Evolutionary conservation across 495 filamentous ascomycete genomes (phyloP).

Genomic region (Penicillium taxi): DNA sequence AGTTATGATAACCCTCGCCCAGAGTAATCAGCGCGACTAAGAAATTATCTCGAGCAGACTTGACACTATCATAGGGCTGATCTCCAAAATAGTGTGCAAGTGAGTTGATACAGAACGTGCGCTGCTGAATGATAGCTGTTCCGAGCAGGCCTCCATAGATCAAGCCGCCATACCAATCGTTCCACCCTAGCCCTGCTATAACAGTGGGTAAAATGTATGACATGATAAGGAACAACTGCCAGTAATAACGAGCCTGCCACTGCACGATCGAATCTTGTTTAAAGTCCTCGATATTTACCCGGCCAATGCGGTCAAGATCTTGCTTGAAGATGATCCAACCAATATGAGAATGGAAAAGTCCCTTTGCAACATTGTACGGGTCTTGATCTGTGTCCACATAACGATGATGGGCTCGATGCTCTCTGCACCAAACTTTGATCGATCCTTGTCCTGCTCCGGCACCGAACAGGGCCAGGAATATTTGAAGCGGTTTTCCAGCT

Average conservation of each 20-base stretch:
- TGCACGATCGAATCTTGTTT: slow-evolving; percentile 20
- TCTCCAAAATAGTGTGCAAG: slow-evolving; percentile 26
- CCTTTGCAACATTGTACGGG: slow-evolving; percentile 14
- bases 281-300: slow-evolving; percentile 15
- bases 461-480: slow-evolving; percentile 10
- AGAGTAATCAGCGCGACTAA: slow-evolving; percentile 20
- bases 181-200: background rate
- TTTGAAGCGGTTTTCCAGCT: slow-evolving; percentile 9
- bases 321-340: slow-evolving; percentile 20
- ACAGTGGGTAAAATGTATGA: slow-evolving; percentile 14
- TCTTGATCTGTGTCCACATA: slow-evolving; percentile 18
- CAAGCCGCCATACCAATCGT: too few relatives aligned
- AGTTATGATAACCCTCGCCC: slow-evolving; percentile 28
- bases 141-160: slow-evolving; percentile 19
- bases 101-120: slow-evolving; percentile 28
- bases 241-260: slow-evolving; percentile 17
- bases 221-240: slow-evolving; percentile 11
- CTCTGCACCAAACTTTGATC: slow-evolving; percentile 12
- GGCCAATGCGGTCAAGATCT: slow-evolving; percentile 2
- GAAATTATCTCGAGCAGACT: slow-evolving; percentile 18
- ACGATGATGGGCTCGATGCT: slow-evolving; percentile 21
- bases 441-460: slow-evolving; percentile 14
- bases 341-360: slow-evolving; percentile 16
- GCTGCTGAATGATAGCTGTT: slow-evolving; percentile 18
- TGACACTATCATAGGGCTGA: slow-evolving; percentile 20